phyloP scores from a whole-genome alignment of 495 filamentous ascomycete genomes.

The Sordaria brevicollis region DNA sequence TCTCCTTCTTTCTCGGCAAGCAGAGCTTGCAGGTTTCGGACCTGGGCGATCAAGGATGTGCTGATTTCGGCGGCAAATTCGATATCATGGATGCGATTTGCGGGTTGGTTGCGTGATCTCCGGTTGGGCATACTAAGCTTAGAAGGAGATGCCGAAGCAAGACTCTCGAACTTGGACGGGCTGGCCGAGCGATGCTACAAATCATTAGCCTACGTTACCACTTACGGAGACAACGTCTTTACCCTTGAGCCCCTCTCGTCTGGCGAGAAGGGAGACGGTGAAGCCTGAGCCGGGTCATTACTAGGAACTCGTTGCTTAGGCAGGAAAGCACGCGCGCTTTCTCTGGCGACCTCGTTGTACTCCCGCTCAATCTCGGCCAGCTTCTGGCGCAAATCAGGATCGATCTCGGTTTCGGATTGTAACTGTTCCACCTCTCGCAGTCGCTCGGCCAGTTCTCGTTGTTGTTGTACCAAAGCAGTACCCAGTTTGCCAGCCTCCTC shows the following conservation, averaged over 20 bases:
- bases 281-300: conserved; percentile 49
- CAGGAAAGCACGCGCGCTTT: conserved; percentile 81
- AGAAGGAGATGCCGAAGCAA: conserved; percentile 78
- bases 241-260: conserved; percentile 46
- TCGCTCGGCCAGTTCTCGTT: conserved; percentile 65
- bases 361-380: conserved; percentile 83
- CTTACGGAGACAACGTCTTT: conserved; percentile 4
- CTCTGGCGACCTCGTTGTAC: conserved; percentile 87
- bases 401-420: conserved; percentile 70
- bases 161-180: conserved; percentile 71
- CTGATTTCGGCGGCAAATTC: conserved; percentile 95
- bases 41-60: conserved; percentile 78
- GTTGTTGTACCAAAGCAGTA: conserved; percentile 74
- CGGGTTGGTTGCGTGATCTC: conserved; percentile 82
- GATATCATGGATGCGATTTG: conserved; percentile 80
- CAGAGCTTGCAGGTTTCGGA: conserved; percentile 74
- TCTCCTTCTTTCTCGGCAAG: conserved; percentile 80
- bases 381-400: conserved; percentile 71
- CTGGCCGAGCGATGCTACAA: conserved; percentile 51
- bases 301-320: conserved; percentile 70
- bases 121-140: conserved; percentile 78
- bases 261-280: conserved; percentile 43
- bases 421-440: conserved; percentile 76
- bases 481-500: conserved; percentile 85
- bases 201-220: conserved; percentile 11